phyloP scores from a whole-genome alignment of 805 yeast species.

The Starmerella khaoyaiensis region DNA sequence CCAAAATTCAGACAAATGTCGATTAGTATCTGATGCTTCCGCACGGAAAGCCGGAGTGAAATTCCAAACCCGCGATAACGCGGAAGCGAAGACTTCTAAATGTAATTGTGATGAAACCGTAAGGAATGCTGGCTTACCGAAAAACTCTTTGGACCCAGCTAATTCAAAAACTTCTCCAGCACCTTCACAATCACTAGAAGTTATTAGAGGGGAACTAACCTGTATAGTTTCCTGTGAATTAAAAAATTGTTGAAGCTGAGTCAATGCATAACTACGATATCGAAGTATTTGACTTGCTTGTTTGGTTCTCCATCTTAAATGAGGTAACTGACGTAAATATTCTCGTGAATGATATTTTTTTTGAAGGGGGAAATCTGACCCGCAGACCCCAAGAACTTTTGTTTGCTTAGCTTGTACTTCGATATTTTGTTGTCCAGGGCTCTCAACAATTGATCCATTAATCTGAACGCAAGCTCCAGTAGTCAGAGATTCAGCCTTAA shows the following conservation, averaged over 20 bases:
- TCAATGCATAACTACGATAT: constrained; percentile 57
- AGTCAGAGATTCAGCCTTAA: constrained; percentile 19
- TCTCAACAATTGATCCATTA: constrained; percentile 34
- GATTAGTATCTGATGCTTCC: constrained; percentile 75
- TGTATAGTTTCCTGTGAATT: constrained; percentile 43
- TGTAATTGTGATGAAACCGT: constrained; percentile 92
- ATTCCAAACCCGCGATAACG: constrained; percentile 75
- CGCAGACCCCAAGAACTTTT: constrained; percentile 47
- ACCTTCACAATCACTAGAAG: constrained; percentile 91
- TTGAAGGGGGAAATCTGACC: constrained; percentile 63
- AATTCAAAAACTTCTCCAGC: constrained; percentile 82
- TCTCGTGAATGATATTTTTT: constrained; percentile 60
- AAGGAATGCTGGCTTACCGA: constrained; percentile 53
- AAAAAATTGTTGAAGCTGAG: constrained; percentile 43
- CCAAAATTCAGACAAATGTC: constrained; percentile 94
- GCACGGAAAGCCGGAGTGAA: constrained; percentile 89
- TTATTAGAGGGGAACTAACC: constrained; percentile 75
- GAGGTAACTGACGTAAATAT: constrained; percentile 59
- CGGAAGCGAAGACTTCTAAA: constrained; percentile 63
- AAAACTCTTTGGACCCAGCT: constrained; percentile 33
- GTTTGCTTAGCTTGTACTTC: constrained; percentile 37
- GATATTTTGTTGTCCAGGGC: constrained; percentile 40
- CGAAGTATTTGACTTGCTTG: constrained; percentile 55
- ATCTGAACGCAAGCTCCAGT: constrained; percentile 39
- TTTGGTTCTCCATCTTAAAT: constrained; percentile 60